Percentiles rank a stretch among this genome's conserved stretches.
These are phyloP conservation scores for Phoenix roebelenii DNA, from an alignment of 176 grass and related monocot species.

Conservation along the genomic window DNA sequence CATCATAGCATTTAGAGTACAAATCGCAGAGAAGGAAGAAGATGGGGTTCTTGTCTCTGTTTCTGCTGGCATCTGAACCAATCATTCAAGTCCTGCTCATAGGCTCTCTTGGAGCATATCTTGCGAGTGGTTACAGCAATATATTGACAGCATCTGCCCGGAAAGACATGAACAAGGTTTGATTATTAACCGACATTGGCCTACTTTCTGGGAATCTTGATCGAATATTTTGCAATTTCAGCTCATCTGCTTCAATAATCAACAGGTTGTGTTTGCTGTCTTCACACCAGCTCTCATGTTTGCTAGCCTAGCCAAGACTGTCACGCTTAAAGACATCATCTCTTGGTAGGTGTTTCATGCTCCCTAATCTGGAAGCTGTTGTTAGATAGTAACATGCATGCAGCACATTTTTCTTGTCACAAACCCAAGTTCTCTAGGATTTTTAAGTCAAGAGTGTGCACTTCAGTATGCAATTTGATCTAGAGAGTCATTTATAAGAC, in stretches of 20 bases:
- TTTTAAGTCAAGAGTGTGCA: not conserved
- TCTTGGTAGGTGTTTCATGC: conserved; percentile 55
- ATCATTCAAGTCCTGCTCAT: conserved; percentile 25
- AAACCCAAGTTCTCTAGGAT: not conserved
- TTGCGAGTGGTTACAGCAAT: conserved; percentile 21
- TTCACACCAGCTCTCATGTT: conserved; percentile 24
- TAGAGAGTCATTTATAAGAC: not conserved
- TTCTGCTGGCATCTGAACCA: conserved; percentile 28
- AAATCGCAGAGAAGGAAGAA: not conserved
- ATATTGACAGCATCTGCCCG: conserved; percentile 14
- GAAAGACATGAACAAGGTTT: conserved; percentile 29
- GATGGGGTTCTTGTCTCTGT: conserved; percentile 31
- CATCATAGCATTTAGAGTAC: too few relatives aligned
- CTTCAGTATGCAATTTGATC: not conserved
- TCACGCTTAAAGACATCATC: conserved; percentile 28
- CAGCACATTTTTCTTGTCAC: not conserved
- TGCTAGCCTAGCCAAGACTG: conserved; percentile 23
- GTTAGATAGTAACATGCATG: not conserved
- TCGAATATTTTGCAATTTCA: too few relatives aligned
- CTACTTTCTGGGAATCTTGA: too few relatives aligned
- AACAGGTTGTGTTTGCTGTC: conserved; percentile 20
- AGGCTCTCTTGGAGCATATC: conserved; percentile 19
- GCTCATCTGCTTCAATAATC: too few relatives aligned
- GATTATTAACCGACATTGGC: too few relatives aligned
- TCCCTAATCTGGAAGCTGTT: not conserved